phyloP scores from a whole-genome alignment of 441 rosid species.

The Populus tomentosa region DNA sequence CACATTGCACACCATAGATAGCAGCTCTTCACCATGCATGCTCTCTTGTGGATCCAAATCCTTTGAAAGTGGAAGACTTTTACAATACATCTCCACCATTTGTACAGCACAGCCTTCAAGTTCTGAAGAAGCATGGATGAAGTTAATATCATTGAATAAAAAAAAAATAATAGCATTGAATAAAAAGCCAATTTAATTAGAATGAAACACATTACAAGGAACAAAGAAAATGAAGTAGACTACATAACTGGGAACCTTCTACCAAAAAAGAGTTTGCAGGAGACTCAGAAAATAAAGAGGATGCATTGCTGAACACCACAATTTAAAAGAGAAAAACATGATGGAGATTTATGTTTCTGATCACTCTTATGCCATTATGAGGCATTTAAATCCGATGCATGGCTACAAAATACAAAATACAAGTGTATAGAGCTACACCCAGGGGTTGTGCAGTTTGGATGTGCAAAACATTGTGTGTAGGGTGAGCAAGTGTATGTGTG shows the following conservation, averaged over 20 bases:
- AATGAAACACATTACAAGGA: conserved; percentile 9
- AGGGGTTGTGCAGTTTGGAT: background rate
- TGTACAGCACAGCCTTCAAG: conserved; percentile 55
- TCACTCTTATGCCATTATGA: background rate
- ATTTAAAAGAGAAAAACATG: background rate
- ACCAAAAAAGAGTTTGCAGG: background rate
- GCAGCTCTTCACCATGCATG: conserved; percentile 95
- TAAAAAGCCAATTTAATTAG: conserved; percentile 14
- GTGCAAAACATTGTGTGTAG: background rate
- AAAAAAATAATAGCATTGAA: background rate
- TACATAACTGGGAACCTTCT: background rate
- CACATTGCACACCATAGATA: conserved; percentile 63
- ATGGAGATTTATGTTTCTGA: background rate
- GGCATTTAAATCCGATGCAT: background rate
- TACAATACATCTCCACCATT: conserved; percentile 70
- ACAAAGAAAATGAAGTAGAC: background rate
- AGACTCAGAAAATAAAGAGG: too few relatives aligned
- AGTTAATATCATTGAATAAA: conserved; percentile 6
- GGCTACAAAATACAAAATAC: background rate
- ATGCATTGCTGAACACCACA: too few relatives aligned
- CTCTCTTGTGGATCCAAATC: conserved; percentile 93
- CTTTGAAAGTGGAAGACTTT: conserved; percentile 79
- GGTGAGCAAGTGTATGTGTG: background rate
- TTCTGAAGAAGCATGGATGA: conserved; percentile 43
- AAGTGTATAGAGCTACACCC: background rate